Base-by-base conservation (phyloP, 2,329 filamentous ascomycete genomes). In the Sphaerulina musiva region DNA sequence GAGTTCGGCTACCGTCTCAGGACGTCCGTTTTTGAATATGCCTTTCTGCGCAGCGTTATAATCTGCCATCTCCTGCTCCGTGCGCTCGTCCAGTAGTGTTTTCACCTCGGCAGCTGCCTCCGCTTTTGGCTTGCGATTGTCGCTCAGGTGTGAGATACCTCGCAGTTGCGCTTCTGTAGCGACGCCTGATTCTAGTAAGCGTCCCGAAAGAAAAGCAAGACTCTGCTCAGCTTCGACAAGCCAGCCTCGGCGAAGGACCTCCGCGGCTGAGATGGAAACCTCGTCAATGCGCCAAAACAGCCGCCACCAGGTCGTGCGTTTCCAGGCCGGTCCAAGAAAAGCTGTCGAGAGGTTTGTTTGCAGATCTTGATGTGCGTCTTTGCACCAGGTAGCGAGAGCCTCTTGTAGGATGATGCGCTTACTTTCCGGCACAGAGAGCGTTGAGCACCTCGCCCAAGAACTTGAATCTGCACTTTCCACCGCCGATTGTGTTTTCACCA, bases 271-370 rank as follows among this genome's bases (percentile, higher is more conserved):
- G 79, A 92, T 86, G 2, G 83, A 82, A 9, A 96, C 89, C 64
- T 96, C 92, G 67, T 97, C 92, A 23, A 93, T 90, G 17, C 89
- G 83, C 90, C 90, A 95, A 68, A 95, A 90, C 0, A 97, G 79
- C 69, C 95, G 95, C 86, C 89, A 96, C 91, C 92, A 97, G 12
- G 84, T 80, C 3, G 95, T 76, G 59, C 87, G 85, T 26, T 82
- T 80, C 92, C 92, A 96, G 39, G 83, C 78, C 14, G 75, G 78
- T n/a, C 87, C 83, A 0, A 80, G 76, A 63, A 96, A 92, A 0
- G 89, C 90, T 43, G 82, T 73, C 60, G 92, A 86, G 1, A 96
- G 80, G 62, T 90, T 81, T 48, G 86, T 80, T 58, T 89, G 87
- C 6, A 97, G 78, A 70, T 97, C 92, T 0, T 83, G 79, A 67